Evolutionary conservation across 108 stramenopile species (phyloP), one percentile per base, ranked within the genome.

Genomic region (Seminavis robusta): DNA sequence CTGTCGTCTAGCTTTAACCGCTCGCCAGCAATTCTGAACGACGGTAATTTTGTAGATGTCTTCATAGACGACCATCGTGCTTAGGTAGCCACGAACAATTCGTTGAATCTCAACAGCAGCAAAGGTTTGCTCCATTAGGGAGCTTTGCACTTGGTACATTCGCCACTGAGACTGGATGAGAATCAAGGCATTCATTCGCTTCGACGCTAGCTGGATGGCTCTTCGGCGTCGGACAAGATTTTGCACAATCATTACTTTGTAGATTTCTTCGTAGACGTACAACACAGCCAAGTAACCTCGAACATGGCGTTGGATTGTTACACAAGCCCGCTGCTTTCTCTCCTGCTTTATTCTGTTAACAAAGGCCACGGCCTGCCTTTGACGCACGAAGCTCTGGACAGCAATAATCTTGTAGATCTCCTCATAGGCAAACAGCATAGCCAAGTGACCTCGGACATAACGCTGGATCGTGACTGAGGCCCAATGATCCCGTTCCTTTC

Each of bases 41-140:
- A 72, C 46, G 1, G 74, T 83, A 26, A 80, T 63, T 50, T 67
- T 77, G 68, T 63, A 80, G 20, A 87, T 80, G 26, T 78, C 67
- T 67, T 80, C 79, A 52, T 77, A 77, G 24, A 80, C 69, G 23
- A 33, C 32, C 42, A 72, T 61, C 5, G 79, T 80, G 20, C 32
- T 29, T 11, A 80, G 34, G 34, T 62, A 74, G 11, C 79, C 67
- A 29, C 83, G 76, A 16, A 57, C 65, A 43, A 77, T 33, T 17
- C 79, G 69, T 62, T 86, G 85, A 13, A 68, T 81, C 56, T 89
- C 81, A 21, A 82, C 87, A 3, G 91, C 91, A 46, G n/a, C n/a
- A n/a, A n/a, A n/a, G n/a, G n/a, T n/a, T n/a, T n/a, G n/a, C n/a
- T n/a, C n/a, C n/a, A n/a, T n/a, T n/a, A n/a, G n/a, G n/a, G n/a